Base-by-base conservation (phyloP, 2,329 filamentous ascomycete genomes). In the Aspergillus neotritici region DNA sequence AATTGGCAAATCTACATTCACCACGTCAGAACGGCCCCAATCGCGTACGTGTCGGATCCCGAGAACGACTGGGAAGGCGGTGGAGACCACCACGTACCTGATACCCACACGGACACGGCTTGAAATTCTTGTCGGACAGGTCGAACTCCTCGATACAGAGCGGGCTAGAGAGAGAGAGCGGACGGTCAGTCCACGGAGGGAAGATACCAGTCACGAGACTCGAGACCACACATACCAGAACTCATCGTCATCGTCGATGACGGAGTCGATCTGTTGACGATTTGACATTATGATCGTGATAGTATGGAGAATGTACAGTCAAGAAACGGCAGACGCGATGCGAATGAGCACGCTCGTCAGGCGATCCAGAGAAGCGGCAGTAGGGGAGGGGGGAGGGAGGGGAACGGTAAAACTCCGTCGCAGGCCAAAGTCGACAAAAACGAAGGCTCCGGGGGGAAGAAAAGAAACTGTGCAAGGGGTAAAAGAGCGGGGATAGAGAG, bases 101-200 rank as follows among this genome's bases (percentile, higher is more conserved):
- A 63, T 98, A 98, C 49, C 93, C 93, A 65, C 93, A 98, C 45
- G 91, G 91, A 74, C 93, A 98, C 54, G 93, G 93, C 61, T 85
- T 83, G 70, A 98, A 98, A 70, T 94, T 95, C 67, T 88, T 87
- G 75, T 98, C 93, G 33, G 89, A 94, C 39, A 98, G 82, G 70
- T 98, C 94, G 64, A 98, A 94, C 73, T 98, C 94, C 72, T 98
- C 93, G 63, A 98, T 94, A 66, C 93, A 98, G 52, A 98, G 84
- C 56, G 93, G 93, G 69, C 93, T 98, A 59, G 29, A 44, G 34
- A 43, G 44, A n/a, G n/a, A n/a, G 44, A 42, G n/a, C 13, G 34
- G 34, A 44, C 29, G 16, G 56, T 65, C 40, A 61, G 59, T 55
- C 41, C 28, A 36, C 34, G 31, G 32, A 36, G 37, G 17, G 37